These are phyloP conservation scores for Phytophthora boehmeriae DNA, from an alignment of 352 stramenopile species.

Conservation along the genomic window DNA sequence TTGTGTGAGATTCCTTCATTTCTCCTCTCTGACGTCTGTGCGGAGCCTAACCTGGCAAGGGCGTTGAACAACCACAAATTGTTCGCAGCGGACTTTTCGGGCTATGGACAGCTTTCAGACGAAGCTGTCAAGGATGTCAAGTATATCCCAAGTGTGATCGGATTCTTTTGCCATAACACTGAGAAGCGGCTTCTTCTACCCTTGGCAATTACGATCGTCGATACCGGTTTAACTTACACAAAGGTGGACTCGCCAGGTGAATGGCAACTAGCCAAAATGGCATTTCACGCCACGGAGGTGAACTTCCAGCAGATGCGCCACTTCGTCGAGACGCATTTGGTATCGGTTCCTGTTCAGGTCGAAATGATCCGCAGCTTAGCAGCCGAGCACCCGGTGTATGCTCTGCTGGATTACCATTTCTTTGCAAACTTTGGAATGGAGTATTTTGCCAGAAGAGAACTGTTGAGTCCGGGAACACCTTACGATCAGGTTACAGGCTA, in stretches of 20 bases:
- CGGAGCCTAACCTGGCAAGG: conserved; percentile 8
- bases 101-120: conserved; percentile 23
- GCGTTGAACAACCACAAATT: conserved; percentile 22
- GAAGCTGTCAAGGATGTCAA: conserved; percentile 23
- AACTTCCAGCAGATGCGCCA: conserved; percentile 34
- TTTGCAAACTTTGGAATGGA: conserved; percentile 46
- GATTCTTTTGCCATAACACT: conserved; percentile 43
- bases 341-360: conserved; percentile 45
- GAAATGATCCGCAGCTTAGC: conserved; percentile 45
- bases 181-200: conserved; percentile 28
- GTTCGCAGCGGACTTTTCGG: conserved; percentile 36
- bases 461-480: conserved; percentile 31
- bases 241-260: conserved; percentile 28
- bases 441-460: conserved; percentile 26
- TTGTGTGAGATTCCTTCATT: conserved; percentile 11
- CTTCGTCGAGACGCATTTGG: conserved; percentile 30
- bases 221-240: conserved; percentile 31
- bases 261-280: conserved; percentile 50
- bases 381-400: conserved; percentile 38
- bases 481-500: conserved; percentile 46
- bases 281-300: conserved; percentile 37
- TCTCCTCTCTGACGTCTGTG: conserved; percentile 21
- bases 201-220: conserved; percentile 36
- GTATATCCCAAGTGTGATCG: conserved; percentile 36
- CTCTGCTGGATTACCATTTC: conserved; percentile 47